Evolutionary conservation across 257 asterid genomes (phyloP).

Genomic region (Apocynum venetum): DNA sequence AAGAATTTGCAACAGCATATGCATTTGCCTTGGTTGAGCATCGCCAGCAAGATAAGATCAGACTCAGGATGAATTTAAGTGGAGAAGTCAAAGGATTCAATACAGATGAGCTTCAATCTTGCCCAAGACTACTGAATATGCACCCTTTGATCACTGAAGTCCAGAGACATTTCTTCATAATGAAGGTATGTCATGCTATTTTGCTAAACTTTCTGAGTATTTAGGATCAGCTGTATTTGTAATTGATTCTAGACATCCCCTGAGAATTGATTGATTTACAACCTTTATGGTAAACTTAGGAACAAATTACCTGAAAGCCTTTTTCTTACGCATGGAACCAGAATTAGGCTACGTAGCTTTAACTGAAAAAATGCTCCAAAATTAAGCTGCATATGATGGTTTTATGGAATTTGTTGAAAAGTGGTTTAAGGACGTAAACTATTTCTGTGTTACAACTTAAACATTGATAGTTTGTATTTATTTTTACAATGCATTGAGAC

Average conservation of each 20-base stretch:
- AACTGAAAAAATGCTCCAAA: not conserved
- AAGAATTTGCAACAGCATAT: slow-evolving; percentile 58
- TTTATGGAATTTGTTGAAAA: not conserved
- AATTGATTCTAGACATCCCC: not conserved
- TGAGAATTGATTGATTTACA: not conserved
- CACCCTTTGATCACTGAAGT: slow-evolving; percentile 49
- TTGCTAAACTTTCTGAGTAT: not conserved
- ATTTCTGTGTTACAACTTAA: not conserved
- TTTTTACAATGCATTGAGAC: not conserved
- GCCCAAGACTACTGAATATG: slow-evolving; percentile 65
- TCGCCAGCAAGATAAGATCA: slow-evolving; percentile 64
- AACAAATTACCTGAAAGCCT: not conserved
- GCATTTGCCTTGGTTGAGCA: slow-evolving; percentile 95
- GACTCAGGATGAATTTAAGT: slow-evolving; percentile 64
- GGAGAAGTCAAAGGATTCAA: slow-evolving; percentile 60
- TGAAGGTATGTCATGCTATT: slow-evolving; percentile 47
- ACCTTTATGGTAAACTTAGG: not conserved
- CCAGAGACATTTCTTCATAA: slow-evolving; percentile 28
- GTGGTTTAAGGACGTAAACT: not conserved
- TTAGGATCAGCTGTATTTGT: not conserved
- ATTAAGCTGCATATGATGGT: not conserved
- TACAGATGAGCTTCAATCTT: slow-evolving; percentile 43
- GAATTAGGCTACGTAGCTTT: not conserved
- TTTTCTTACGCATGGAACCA: not conserved
- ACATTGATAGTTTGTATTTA: not conserved